phyloP scores from a whole-genome alignment of 148 eudicot genomes.

The Gaultheria prostrata region DNA sequence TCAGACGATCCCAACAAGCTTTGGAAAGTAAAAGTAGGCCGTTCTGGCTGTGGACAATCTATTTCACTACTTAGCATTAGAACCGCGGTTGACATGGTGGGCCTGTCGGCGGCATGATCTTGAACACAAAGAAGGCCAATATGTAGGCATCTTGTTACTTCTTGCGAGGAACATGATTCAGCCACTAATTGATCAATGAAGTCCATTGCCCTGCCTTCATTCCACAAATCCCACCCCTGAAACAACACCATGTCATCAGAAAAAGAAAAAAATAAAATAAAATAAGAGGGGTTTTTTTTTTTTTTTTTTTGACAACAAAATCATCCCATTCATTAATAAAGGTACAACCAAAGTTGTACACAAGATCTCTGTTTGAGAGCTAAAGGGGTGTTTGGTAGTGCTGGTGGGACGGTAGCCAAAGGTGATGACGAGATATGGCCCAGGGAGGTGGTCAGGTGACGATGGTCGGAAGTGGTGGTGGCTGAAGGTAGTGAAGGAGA shows the following conservation, averaged over 20 bases:
- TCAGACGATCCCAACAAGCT: background rate
- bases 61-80: constrained; percentile 28
- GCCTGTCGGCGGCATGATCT: constrained; percentile 27
- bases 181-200: constrained; percentile 28
- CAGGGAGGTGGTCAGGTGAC: no score
- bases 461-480: background rate
- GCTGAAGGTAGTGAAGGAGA: background rate
- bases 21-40: constrained; percentile 21
- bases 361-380: no score
- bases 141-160: constrained; percentile 35
- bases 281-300: no score
- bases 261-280: background rate
- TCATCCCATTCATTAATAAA: no score
- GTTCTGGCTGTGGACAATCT: constrained; percentile 21
- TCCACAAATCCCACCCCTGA: constrained; percentile 49
- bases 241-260: background rate
- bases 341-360: no score
- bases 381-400: no score
- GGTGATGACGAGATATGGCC: no score
- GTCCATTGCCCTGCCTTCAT: constrained; percentile 17
- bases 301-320: no score
- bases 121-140: constrained; percentile 35
- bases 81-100: constrained; percentile 22
- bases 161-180: background rate
- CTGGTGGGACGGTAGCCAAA: no score